Conservation (phyloP, 1,284 basidiomycete genomes). For the Irpex rosettiformis region DNA sequence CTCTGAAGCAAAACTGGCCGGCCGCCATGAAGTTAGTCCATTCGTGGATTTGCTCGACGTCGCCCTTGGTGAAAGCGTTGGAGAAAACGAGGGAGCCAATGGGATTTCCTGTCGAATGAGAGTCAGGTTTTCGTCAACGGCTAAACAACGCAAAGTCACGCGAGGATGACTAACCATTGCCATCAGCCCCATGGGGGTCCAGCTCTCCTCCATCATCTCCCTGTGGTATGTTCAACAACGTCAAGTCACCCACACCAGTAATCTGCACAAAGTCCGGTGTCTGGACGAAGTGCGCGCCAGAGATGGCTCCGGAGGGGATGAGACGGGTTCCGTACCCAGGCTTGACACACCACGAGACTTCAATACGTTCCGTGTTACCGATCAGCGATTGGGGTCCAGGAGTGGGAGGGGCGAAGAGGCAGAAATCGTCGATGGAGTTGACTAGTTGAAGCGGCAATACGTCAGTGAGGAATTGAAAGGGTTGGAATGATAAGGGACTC, state of each 20-base stretch:
- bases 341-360: conserved; percentile 70
- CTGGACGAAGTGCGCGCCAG: conserved; percentile 66
- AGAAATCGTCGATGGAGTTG: conserved; percentile 63
- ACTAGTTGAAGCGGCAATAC: conserved; percentile 36
- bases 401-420: conserved; percentile 51
- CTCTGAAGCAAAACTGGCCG: conserved; percentile 70
- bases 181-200: conserved; percentile 58
- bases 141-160: not conserved
- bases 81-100: conserved; percentile 73
- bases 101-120: conserved; percentile 46
- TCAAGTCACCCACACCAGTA: conserved; percentile 65
- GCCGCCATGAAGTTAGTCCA: conserved; percentile 69
- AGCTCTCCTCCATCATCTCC: conserved; percentile 62
- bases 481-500: conserved; percentile 18
- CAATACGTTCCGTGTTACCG: conserved; percentile 58
- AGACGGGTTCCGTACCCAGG: conserved; percentile 65
- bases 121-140: not conserved
- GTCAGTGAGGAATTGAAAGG: not conserved
- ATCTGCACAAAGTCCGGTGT: conserved; percentile 71
- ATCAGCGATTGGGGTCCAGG: conserved; percentile 51
- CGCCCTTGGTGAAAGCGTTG: conserved; percentile 50
- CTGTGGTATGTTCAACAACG: conserved; percentile 58
- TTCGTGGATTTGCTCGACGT: conserved; percentile 53
- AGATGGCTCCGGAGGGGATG: conserved; percentile 73
- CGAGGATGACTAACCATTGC: conserved; percentile 39